Conservation (phyloP, 2,329 filamentous ascomycete genomes). For the Claviceps cyperi region DNA sequence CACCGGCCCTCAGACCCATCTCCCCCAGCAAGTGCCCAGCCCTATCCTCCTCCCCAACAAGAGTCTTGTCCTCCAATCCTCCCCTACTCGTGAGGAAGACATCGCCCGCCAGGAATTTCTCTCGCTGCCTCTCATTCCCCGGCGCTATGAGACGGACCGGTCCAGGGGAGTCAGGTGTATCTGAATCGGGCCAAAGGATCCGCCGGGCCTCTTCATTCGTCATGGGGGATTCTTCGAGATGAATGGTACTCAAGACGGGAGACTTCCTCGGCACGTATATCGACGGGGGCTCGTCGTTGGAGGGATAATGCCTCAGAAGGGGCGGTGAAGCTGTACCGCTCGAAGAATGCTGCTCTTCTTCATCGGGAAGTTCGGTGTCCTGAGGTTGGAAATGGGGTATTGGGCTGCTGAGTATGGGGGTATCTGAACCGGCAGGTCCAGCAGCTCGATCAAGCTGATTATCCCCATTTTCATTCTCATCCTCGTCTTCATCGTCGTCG, state of each 20-base stretch:
- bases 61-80: constrained; percentile 24
- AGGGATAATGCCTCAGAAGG: constrained; percentile 3
- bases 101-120: constrained; percentile 27
- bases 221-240: constrained; percentile 18
- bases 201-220: constrained; percentile 25
- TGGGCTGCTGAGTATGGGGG: no score
- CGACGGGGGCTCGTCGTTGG: constrained; percentile 5
- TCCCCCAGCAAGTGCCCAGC: constrained; percentile 22
- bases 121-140: constrained; percentile 16
- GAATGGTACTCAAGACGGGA: not conserved
- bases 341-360: constrained; percentile 2
- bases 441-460: constrained; percentile 11
- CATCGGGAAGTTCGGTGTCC: not conserved
- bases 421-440: not conserved
- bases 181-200: constrained; percentile 25
- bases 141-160: constrained; percentile 3
- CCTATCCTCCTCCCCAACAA: constrained; percentile 18
- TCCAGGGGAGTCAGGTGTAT: constrained; percentile 6
- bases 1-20: constrained; percentile 15
- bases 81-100: constrained; percentile 12
- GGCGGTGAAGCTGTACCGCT: constrained; percentile 3
- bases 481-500: constrained; percentile 13
- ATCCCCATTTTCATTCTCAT: constrained; percentile 14
- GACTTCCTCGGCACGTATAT: not conserved
- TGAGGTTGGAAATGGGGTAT: not conserved